Evolutionary conservation across 805 yeast genomes (phyloP).

Genomic region (Saccharomycopsis sp.): DNA sequence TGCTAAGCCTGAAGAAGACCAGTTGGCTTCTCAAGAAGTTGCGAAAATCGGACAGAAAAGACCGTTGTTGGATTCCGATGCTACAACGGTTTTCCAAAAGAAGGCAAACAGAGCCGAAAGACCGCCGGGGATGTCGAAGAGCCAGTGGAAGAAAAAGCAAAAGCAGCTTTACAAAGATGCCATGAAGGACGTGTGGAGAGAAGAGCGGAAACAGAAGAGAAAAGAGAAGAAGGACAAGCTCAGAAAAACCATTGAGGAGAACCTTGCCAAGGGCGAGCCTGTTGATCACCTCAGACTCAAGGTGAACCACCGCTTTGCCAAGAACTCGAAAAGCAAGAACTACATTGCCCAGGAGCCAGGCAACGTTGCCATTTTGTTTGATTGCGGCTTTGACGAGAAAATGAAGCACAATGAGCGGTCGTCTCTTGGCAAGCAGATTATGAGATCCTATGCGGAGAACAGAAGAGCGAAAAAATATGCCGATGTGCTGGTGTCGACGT

Average conservation of each 20-base stretch:
- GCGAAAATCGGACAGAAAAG: too few species aligned
- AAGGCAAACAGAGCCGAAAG: slow-evolving; percentile 29
- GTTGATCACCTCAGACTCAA: slow-evolving; percentile 25
- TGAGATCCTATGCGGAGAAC: slow-evolving; percentile 74
- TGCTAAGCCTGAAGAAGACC: too few species aligned
- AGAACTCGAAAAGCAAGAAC: slow-evolving; percentile 29
- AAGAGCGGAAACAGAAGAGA: slow-evolving; percentile 46
- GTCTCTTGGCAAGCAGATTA: slow-evolving; percentile 71
- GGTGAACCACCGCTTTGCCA: too few species aligned
- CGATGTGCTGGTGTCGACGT: slow-evolving; percentile 51
- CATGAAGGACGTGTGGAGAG: slow-evolving; percentile 51
- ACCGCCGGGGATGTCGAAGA: slow-evolving; percentile 84
- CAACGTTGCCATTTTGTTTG: slow-evolving; percentile 55
- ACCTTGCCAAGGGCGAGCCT: slow-evolving; percentile 32
- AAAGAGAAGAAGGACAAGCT: slow-evolving; percentile 35
- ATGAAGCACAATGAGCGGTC: slow-evolving; percentile 69
- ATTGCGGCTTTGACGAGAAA: slow-evolving; percentile 83
- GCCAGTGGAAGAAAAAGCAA: slow-evolving; percentile 71
- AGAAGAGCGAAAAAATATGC: slow-evolving; percentile 50
- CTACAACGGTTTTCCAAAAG: too few species aligned
- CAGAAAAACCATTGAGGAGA: slow-evolving; percentile 30
- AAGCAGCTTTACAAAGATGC: slow-evolving; percentile 52
- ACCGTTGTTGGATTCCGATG: too few species aligned
- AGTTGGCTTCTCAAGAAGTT: too few species aligned
- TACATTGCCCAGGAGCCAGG: slow-evolving; percentile 36